Percentiles rank a stretch among this genome's conserved stretches.
Conservation (phyloP, 2,329 filamentous ascomycete genomes). For the Iodosphaeria phyllophila region DNA sequence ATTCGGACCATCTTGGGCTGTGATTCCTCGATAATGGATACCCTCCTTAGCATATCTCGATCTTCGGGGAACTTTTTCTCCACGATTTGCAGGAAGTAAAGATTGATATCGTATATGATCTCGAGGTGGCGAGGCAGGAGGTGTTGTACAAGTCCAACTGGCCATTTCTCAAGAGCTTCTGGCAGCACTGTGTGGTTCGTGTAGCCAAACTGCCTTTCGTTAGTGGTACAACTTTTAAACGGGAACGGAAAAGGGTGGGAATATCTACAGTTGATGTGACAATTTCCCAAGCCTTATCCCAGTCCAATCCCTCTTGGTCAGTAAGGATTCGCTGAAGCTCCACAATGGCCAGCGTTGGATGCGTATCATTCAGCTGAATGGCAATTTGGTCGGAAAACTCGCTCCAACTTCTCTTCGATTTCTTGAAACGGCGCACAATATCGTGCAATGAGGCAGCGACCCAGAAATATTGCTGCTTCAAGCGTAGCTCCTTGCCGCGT, state of each 20-base stretch:
- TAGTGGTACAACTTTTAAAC: constrained; percentile 4
- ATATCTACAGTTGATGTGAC: constrained; percentile 44
- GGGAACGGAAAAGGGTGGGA: not conserved
- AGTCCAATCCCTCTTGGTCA: constrained; percentile 77
- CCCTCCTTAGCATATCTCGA: constrained; percentile 62
- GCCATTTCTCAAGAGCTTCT: constrained; percentile 97
- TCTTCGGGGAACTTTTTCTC: constrained; percentile 84
- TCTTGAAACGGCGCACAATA: constrained; percentile 96
- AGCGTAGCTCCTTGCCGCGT: constrained; percentile 82
- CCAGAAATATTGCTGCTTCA: constrained; percentile 99
- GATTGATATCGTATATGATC: constrained; percentile 96
- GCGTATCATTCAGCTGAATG: constrained; percentile 95
- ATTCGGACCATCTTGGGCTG: constrained; percentile 97
- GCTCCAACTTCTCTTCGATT: constrained; percentile 75
- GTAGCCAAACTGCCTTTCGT: constrained; percentile 53
- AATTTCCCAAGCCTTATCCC: constrained; percentile 82
- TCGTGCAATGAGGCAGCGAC: constrained; percentile 91
- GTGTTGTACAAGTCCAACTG: constrained; percentile 79
- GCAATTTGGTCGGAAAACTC: constrained; percentile 91
- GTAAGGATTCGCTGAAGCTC: constrained; percentile 86
- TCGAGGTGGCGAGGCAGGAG: constrained; percentile 85
- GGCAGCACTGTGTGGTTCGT: constrained; percentile 97
- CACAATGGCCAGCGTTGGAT: constrained; percentile 89
- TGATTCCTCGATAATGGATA: constrained; percentile 97
- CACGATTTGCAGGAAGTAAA: constrained; percentile 78